These are phyloP conservation scores for Trypanosoma boissoni DNA, from an alignment of 208 protist species.

Conservation along the genomic window DNA sequence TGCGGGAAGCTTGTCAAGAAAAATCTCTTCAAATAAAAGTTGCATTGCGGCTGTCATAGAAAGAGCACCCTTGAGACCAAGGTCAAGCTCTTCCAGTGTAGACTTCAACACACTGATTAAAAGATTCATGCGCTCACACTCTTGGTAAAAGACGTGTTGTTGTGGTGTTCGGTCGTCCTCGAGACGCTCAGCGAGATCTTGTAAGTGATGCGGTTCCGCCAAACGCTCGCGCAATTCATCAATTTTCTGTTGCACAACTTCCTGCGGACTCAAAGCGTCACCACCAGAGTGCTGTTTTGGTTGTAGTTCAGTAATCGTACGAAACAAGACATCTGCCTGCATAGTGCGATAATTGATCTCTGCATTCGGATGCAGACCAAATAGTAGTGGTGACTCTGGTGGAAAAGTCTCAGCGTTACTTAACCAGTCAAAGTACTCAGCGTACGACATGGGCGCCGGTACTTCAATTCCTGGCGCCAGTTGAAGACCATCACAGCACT, in stretches of 20 bases:
- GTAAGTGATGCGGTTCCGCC: slow-evolving; percentile 91
- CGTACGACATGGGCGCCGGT: slow-evolving; percentile 82
- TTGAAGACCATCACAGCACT: slow-evolving; percentile 91
- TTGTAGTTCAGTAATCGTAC: slow-evolving; percentile 96
- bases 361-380: slow-evolving; percentile 98
- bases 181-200: slow-evolving; percentile 90
- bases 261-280: slow-evolving; percentile 85
- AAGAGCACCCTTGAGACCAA: slow-evolving; percentile 94
- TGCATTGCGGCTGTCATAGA: slow-evolving; percentile 93
- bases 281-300: slow-evolving; percentile 90
- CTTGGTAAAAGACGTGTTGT: slow-evolving; percentile 97
- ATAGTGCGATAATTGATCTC: slow-evolving; percentile 98
- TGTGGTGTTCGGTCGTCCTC: slow-evolving; percentile 98
- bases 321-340: slow-evolving; percentile 95
- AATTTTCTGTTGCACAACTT: slow-evolving; percentile 92
- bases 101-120: slow-evolving; percentile 90
- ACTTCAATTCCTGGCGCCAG: slow-evolving; percentile 92
- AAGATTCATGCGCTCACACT: slow-evolving; percentile 98
- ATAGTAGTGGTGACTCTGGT: slow-evolving; percentile 94
- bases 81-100: slow-evolving; percentile 96
- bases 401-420: slow-evolving; percentile 89
- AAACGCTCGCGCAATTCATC: slow-evolving; percentile 91
- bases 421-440: slow-evolving; percentile 96
- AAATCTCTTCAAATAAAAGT: slow-evolving; percentile 91
- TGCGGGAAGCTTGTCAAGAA: slow-evolving; percentile 92